Percentiles rank a stretch among this genome's conserved stretches.
Conservation (phyloP, 2,329 filamentous ascomycete genomes). For the Calonectria ilicicola region DNA sequence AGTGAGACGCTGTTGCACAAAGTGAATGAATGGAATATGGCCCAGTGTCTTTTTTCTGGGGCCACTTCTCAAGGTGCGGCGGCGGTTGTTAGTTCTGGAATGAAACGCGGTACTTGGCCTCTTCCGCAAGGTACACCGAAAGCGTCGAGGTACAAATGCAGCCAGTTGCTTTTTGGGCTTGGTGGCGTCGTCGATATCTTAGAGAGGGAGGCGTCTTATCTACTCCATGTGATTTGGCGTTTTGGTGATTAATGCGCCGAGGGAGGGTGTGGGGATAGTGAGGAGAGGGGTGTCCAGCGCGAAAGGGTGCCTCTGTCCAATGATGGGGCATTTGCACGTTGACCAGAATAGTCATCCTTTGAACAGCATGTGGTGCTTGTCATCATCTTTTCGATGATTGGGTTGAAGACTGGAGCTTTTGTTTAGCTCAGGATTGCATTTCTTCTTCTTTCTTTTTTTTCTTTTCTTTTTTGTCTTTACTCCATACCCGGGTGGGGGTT, state of each 20-base stretch:
- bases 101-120: slow-evolving; percentile 3
- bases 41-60: no score
- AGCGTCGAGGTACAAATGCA: neutral
- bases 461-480: neutral
- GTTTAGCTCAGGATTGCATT: no score
- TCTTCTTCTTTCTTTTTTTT: neutral
- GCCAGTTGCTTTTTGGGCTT: slow-evolving; percentile 11
- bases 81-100: neutral
- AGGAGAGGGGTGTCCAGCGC: neutral
- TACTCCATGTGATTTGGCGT: slow-evolving; percentile 29
- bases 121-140: neutral
- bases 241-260: slow-evolving; percentile 38
- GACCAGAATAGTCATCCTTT: neutral
- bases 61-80: neutral
- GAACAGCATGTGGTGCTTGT: neutral
- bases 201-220: slow-evolving; percentile 34
- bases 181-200: slow-evolving; percentile 31
- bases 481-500: no score
- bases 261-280: slow-evolving; percentile 1
- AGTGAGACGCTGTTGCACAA: neutral
- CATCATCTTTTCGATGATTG: neutral
- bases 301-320: neutral
- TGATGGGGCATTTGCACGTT: neutral
- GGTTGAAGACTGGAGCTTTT: neutral
- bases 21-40: no score